These are phyloP conservation scores for Rhinocladiella similis DNA, from an alignment of 2,329 filamentous ascomycete species.

Conservation along the genomic window DNA sequence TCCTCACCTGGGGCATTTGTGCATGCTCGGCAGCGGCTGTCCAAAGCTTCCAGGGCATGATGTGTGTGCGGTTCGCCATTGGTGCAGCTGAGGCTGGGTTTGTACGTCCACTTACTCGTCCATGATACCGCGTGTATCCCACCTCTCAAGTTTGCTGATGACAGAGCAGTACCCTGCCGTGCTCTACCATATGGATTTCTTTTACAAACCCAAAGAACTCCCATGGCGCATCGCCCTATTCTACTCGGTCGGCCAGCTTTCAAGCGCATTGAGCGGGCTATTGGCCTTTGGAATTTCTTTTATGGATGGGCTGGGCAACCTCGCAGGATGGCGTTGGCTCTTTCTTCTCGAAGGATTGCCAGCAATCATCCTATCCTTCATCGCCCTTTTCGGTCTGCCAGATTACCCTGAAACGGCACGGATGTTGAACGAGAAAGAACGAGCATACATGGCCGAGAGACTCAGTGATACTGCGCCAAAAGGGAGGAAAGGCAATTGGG, in stretches of 20 bases:
- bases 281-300: conserved; percentile 59
- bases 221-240: conserved; percentile 58
- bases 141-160: too few species aligned
- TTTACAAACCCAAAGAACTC: conserved; percentile 63
- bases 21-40: conserved; percentile 22
- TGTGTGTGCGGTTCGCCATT: conserved; percentile 31
- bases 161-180: conserved; percentile 47
- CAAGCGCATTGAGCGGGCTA: conserved; percentile 60
- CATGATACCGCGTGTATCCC: too few species aligned
- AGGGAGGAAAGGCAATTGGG: conserved; percentile 11
- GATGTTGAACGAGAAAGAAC: conserved; percentile 15
- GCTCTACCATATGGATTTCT: conserved; percentile 59
- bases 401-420: conserved; percentile 30
- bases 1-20: conserved; percentile 26
- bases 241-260: conserved; percentile 61
- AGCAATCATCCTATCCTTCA: conserved; percentile 31
- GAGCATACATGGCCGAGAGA: conserved; percentile 35
- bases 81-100: conserved; percentile 46
- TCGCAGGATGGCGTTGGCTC: conserved; percentile 62
- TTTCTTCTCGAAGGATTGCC: conserved; percentile 56
- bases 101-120: too few species aligned
- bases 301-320: conserved; percentile 57
- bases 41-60: conserved; percentile 26
- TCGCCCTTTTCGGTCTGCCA: conserved; percentile 22
- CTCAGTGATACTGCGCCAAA: conserved; percentile 27